phyloP scores from a whole-genome alignment of 2,329 filamentous ascomycete genomes.

The Sclerotinia minor region DNA sequence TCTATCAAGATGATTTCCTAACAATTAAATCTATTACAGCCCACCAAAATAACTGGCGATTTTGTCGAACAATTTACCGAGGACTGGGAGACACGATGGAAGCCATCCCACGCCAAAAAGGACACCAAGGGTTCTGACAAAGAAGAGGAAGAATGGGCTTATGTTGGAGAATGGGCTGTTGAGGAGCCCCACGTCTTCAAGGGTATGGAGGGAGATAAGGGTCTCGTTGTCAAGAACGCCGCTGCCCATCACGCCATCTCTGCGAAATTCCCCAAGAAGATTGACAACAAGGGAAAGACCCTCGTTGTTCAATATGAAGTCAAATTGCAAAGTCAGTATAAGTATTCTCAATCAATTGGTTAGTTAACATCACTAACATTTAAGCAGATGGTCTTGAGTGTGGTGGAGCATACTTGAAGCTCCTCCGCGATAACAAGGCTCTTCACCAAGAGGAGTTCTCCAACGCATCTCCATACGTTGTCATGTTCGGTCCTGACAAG shows the following conservation, averaged over 20 bases:
- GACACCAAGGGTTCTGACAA: slow-evolving; percentile 68
- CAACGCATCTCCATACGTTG: slow-evolving; percentile 95
- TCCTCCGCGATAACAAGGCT: slow-evolving; percentile 95
- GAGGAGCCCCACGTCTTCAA: slow-evolving; percentile 90
- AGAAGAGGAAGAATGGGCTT: slow-evolving; percentile 85
- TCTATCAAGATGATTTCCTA: not conserved
- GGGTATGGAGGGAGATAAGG: slow-evolving; percentile 93
- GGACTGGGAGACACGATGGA: slow-evolving; percentile 92
- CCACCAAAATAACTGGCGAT: slow-evolving; percentile 81
- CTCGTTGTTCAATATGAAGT: slow-evolving; percentile 99
- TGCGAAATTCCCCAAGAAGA: slow-evolving; percentile 94
- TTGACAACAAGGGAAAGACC: slow-evolving; percentile 96
- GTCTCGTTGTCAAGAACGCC: slow-evolving; percentile 95
- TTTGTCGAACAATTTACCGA: slow-evolving; percentile 99
- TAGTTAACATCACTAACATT: slow-evolving; percentile 40
- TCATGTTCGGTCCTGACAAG: slow-evolving; percentile 99
- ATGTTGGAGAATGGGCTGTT: slow-evolving; percentile 93
- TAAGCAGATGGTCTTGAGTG: slow-evolving; percentile 84
- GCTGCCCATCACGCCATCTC: slow-evolving; percentile 99
- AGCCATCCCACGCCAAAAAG: slow-evolving; percentile 96
- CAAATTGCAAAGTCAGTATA: slow-evolving; percentile 87
- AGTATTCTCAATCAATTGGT: slow-evolving; percentile 10
- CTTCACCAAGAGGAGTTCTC: slow-evolving; percentile 97
- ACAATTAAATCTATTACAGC: slow-evolving; percentile 54
- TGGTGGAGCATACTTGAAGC: slow-evolving; percentile 98